A percentile compares a stretch with the other conserved stretches of the same genome.
These are phyloP conservation scores for Lipomyces sp. DNA, from an alignment of 805 yeast genomes.

Conservation along the genomic window DNA sequence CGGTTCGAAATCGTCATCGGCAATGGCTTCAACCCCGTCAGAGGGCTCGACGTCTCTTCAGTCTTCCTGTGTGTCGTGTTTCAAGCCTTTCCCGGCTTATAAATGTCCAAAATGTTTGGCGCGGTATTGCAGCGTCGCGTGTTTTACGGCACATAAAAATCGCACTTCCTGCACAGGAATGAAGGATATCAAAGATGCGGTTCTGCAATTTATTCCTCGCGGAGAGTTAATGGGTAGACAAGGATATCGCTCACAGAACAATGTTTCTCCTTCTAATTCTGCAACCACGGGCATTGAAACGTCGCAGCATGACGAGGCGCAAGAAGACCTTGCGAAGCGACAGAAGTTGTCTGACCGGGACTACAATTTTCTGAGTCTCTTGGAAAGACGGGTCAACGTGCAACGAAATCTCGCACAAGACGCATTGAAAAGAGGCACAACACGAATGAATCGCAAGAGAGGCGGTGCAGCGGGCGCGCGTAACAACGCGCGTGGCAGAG, in stretches of 20 bases:
- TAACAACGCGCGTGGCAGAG: slow-evolving; percentile 1
- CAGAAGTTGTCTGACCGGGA: slow-evolving; percentile 23
- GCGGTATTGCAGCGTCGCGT: slow-evolving; percentile 22
- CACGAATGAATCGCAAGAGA: background rate
- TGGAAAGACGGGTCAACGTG: slow-evolving; percentile 26
- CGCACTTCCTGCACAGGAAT: slow-evolving; percentile 22
- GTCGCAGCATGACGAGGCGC: background rate
- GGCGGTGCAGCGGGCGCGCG: background rate
- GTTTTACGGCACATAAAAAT: slow-evolving; percentile 20
- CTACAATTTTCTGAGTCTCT: slow-evolving; percentile 23
- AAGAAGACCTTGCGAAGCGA: slow-evolving; percentile 5
- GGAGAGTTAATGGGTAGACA: slow-evolving; percentile 15
- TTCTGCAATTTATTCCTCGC: slow-evolving; percentile 21
- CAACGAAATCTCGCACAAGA: slow-evolving; percentile 19
- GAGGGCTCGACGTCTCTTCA: slow-evolving; percentile 5
- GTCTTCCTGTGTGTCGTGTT: slow-evolving; percentile 16
- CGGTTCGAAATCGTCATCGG: too few species aligned
- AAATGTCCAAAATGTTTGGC: slow-evolving; percentile 24
- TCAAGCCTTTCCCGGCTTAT: slow-evolving; percentile 15
- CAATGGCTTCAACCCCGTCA: too few species aligned
- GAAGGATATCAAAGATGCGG: slow-evolving; percentile 21
- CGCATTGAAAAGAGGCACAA: slow-evolving; percentile 1
- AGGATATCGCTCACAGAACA: slow-evolving; percentile 7
- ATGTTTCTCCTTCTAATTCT: background rate
- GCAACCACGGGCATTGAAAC: background rate